These are phyloP conservation scores for Xylaria acuta DNA, from an alignment of 495 filamentous ascomycete species.

Conservation along the genomic window DNA sequence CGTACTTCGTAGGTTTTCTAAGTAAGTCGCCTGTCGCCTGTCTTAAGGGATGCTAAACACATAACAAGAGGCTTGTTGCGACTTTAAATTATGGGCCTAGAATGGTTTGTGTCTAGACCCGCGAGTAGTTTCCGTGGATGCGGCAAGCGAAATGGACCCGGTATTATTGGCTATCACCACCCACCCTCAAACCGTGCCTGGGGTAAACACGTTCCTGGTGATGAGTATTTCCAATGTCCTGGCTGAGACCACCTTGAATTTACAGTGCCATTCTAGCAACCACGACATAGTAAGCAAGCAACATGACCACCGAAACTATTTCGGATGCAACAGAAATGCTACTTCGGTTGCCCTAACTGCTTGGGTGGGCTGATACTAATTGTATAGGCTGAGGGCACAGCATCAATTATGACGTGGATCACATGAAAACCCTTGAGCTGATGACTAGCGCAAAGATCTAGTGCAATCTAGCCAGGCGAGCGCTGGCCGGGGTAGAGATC, in stretches of 20 bases:
- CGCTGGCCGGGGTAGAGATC: neutral
- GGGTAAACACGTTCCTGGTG: neutral
- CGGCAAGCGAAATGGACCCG: neutral
- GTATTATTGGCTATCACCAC: neutral
- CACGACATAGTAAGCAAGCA: constrained; percentile 15
- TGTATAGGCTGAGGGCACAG: constrained; percentile 1
- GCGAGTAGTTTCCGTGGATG: neutral
- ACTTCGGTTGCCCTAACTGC: neutral
- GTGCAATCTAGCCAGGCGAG: constrained; percentile 1
- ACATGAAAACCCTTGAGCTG: constrained; percentile 1
- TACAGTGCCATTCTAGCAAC: neutral
- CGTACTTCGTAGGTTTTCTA: neutral
- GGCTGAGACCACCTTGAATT: neutral
- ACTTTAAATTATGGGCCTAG: neutral
- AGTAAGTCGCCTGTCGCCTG: too few relatives aligned
- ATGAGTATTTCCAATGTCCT: neutral
- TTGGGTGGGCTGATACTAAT: too few relatives aligned
- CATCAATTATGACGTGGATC: neutral
- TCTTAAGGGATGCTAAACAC: neutral
- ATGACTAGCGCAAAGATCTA: neutral
- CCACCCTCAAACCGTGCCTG: constrained; percentile 7
- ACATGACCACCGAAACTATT: neutral
- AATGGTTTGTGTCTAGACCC: neutral
- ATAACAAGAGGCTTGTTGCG: neutral
- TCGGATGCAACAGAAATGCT: neutral